Base-by-base conservation (phyloP, 352 stramenopile genomes). In the Globisporangium echinulatum region DNA sequence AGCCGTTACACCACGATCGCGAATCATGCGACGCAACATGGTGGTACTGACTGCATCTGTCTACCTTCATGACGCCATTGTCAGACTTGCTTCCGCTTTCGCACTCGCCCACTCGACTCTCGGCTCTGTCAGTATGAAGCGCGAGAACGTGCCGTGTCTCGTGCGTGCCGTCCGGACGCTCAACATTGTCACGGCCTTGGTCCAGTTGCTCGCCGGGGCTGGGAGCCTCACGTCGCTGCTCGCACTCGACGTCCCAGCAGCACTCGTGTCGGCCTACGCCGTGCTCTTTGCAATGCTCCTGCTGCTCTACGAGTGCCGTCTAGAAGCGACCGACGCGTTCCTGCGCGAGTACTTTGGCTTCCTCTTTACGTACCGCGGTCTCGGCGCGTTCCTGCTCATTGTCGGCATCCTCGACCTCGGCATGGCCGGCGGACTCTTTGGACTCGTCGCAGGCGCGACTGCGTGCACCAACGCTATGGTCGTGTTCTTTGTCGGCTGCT, bases 301-400 rank as follows among this genome's bases (percentile, higher is more conserved):
- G 55, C 64, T 75, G 36, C 70, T 74, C 38, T 87, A 77, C 46
- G 77, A 87, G 53, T 87, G 71, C 49, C 77, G 73, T 55, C 69
- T 87, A 36, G 64, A 48, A 7, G 50, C 63, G 42, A 83, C 74
- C 25, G 72, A 87, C 51, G 67, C 64, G 43, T 64, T 74, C 44
- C 64, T 87, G 40, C 77, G 70, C 37, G 61, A 68, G 14, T 85
- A 87, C 63, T 87, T 85, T 54, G 77, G 75, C 36, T 87, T 87
- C 60, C 60, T 87, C 14, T 87, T 75, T 60, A 75, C 73, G 44
- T 83, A 79, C 61, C 66, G 70, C 13, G 77, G 77, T 0, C 76
- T 82, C 58, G 65, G 75, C 3, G 74, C 56, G 7, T 85, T 75
- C 44, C 66, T 87, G 33, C 57, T 87, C 50, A 83, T 87, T 63